These are phyloP conservation scores for Yamadazyma trypodendri DNA, from an alignment of 1,139 yeast genomes.

Conservation along the genomic window DNA sequence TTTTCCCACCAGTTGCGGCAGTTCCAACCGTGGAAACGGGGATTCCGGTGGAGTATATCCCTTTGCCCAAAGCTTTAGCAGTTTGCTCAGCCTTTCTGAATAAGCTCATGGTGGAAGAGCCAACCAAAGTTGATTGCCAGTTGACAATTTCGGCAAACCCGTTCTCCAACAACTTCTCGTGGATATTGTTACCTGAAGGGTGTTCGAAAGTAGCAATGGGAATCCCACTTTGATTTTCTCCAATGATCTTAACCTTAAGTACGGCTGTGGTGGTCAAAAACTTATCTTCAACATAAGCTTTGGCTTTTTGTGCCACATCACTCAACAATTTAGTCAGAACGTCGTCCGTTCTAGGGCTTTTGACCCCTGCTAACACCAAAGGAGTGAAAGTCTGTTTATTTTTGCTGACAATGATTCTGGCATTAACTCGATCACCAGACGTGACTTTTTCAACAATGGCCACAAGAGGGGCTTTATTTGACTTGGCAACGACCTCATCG, in stretches of 20 bases:
- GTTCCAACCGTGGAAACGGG: constrained; percentile 17
- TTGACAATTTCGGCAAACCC: constrained; percentile 79
- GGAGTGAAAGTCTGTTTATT: constrained; percentile 51
- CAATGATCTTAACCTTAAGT: constrained; percentile 55
- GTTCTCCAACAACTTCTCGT: constrained; percentile 60
- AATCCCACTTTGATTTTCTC: constrained; percentile 60
- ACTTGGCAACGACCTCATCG: constrained; percentile 33
- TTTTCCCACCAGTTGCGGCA: constrained; percentile 9
- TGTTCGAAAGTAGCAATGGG: constrained; percentile 66
- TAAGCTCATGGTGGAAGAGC: constrained; percentile 59
- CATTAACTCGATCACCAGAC: constrained; percentile 72
- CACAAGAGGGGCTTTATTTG: constrained; percentile 44
- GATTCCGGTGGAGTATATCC: constrained; percentile 51
- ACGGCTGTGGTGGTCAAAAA: constrained; percentile 58
- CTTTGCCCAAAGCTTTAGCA: constrained; percentile 63
- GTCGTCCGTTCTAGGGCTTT: constrained; percentile 66
- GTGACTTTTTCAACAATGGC: constrained; percentile 74
- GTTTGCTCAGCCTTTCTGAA: constrained; percentile 66
- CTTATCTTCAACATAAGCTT: constrained; percentile 63
- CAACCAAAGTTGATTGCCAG: constrained; percentile 78
- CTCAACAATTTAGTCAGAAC: constrained; percentile 41
- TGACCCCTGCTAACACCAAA: constrained; percentile 70
- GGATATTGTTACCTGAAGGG: constrained; percentile 68
- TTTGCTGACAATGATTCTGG: constrained; percentile 50
- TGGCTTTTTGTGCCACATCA: constrained; percentile 63